phyloP scores from a whole-genome alignment of 2,329 filamentous ascomycete species.

The Pseudocercospora musae region DNA sequence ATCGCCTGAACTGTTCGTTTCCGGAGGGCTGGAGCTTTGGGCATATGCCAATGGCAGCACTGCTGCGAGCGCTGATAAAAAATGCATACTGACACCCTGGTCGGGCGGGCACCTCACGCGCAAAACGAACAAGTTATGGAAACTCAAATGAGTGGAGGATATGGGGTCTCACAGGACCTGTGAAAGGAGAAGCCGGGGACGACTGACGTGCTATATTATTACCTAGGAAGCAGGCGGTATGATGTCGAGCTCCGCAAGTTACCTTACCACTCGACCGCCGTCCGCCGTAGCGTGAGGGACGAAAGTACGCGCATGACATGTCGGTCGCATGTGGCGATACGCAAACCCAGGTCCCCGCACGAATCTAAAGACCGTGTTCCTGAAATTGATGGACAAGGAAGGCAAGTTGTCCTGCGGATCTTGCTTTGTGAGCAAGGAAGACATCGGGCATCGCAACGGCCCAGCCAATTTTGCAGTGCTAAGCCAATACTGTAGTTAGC shows the following conservation, averaged over 20 bases:
- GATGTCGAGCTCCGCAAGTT: neutral
- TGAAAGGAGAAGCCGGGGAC: neutral
- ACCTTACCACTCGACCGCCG: neutral
- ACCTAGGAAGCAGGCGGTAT: neutral
- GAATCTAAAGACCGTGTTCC: neutral
- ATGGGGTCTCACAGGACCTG: neutral
- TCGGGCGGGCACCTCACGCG: neutral
- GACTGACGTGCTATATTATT: neutral
- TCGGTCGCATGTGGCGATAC: neutral
- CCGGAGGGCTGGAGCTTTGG: constrained; percentile 24
- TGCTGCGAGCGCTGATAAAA: constrained; percentile 28
- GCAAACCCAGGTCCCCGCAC: neutral
- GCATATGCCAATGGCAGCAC: constrained; percentile 31
- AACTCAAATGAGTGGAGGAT: neutral
- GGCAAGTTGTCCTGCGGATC: neutral
- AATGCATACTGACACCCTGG: constrained; percentile 21
- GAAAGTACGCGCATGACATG: neutral
- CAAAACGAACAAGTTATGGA: neutral
- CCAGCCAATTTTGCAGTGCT: neutral
- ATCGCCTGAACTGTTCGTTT: constrained; percentile 14
- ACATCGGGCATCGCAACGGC: neutral
- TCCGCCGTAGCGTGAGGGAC: neutral
- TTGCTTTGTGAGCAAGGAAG: neutral
- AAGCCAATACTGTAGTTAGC: neutral
- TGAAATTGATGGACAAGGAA: neutral